Base-by-base conservation (phyloP, 1,139 yeast species). In the Kodamaea sp. region DNA sequence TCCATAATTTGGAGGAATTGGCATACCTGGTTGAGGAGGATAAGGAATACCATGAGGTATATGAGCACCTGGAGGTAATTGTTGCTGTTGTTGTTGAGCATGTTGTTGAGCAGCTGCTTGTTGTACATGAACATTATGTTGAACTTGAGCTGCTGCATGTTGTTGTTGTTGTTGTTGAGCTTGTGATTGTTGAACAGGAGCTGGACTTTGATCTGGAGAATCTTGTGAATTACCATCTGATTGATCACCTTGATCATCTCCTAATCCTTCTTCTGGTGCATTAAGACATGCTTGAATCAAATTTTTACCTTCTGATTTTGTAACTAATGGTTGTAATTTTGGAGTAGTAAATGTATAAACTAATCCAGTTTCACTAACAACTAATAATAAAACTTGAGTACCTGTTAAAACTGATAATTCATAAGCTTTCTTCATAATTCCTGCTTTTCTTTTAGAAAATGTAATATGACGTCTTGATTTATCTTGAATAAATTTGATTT, bases 291-390 rank as follows among this genome's bases (percentile, higher is more conserved):
- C 96, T 70, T 92, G 97, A 58, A 92, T 92, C 57, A 92, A 76
- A 63, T 89, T 89, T 65, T 92, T 90, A 50, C 98, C 98, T 67
- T 92, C 98, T 33, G 95, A 84, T 64, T 92, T 90, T 28, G 97
- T 92, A 40, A 92, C 98, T 53, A 92, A 78, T 9, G 98, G 98
- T 65, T 94, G 98, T 57, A 92, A 79, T 64, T 92, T 92, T 41
- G 98, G 98, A 7, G 98, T 94, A 39, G 97, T 90, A 63, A 92
- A 92, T n/a, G 98, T 92, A 65, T 92, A 94, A 45, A 92, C 98
- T 48, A 92, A 79, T 6, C 98, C 98, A 15, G 98, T 92, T 65
- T 92, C 98, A 38, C 95, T 84, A 31, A 92, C 97, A 43, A 94
- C 98, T 53, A 92, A 77, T 44, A 92, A 71, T 50, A 92, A 75